These are phyloP conservation scores for Phytopythium helicoides DNA, from an alignment of 352 stramenopile species.

Conservation along the genomic window DNA sequence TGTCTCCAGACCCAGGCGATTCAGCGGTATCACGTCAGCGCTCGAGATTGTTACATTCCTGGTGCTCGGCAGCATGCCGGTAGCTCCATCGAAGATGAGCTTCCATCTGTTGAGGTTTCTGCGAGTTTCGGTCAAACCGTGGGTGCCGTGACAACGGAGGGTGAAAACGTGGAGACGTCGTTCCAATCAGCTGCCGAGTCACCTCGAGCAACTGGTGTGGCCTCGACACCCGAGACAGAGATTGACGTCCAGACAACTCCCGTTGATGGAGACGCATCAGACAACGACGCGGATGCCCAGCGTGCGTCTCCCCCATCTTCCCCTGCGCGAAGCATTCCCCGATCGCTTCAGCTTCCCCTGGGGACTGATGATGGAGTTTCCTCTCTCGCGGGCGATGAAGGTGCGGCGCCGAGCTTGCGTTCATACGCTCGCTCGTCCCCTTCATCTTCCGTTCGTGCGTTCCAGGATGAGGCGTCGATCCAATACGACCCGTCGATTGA, in stretches of 20 bases:
- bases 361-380: conserved; percentile 43
- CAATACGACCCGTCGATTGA: conserved; percentile 73
- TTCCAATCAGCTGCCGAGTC: conserved; percentile 70
- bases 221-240: conserved; percentile 59
- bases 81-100: conserved; percentile 40
- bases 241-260: conserved; percentile 47
- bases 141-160: conserved; percentile 68
- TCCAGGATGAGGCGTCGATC: conserved; percentile 71
- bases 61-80: conserved; percentile 13
- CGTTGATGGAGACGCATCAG: conserved; percentile 47
- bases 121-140: conserved; percentile 58
- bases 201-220: conserved; percentile 36
- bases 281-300: conserved; percentile 27
- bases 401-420: conserved; percentile 39
- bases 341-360: conserved; percentile 28
- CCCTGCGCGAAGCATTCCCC: conserved; percentile 31
- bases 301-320: conserved; percentile 29
- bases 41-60: conserved; percentile 59
- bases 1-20: conserved; percentile 82
- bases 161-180: conserved; percentile 49
- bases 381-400: conserved; percentile 54
- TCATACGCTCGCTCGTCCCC: conserved; percentile 75
- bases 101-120: conserved; percentile 24
- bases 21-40: conserved; percentile 74
- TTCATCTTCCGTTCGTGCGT: conserved; percentile 75